Evolutionary conservation across 257 asterid species (phyloP).

Genomic region (Ophiorrhiza pumila): DNA sequence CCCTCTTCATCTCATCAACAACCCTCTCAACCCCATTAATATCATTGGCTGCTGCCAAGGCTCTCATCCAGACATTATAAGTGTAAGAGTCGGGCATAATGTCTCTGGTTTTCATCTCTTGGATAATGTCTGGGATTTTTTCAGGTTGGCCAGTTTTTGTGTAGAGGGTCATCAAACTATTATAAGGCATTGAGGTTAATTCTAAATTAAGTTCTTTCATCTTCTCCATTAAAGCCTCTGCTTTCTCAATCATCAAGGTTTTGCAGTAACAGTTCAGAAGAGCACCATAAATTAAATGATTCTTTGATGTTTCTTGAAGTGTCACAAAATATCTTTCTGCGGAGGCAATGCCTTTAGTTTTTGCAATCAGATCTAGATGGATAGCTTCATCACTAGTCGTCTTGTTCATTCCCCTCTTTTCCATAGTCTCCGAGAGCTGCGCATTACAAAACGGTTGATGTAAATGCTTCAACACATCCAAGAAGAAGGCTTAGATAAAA

Average conservation of each 20-base stretch:
- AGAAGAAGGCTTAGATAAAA: neutral
- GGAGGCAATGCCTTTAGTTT: conserved; percentile 56
- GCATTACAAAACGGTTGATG: conserved; percentile 17
- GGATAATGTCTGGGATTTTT: conserved; percentile 59
- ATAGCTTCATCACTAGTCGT: conserved; percentile 81
- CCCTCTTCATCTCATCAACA: conserved; percentile 91
- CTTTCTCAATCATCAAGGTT: conserved; percentile 62
- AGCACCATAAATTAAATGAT: conserved; percentile 71
- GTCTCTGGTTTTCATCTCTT: conserved; percentile 77
- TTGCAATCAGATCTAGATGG: conserved; percentile 84
- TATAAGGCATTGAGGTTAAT: conserved; percentile 73
- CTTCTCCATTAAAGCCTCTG: conserved; percentile 63
- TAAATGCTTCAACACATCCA: neutral
- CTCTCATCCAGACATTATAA: conserved; percentile 94
- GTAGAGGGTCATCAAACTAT: conserved; percentile 86
- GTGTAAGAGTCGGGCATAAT: conserved; percentile 67
- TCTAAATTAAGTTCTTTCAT: conserved; percentile 86
- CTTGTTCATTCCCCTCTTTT: conserved; percentile 85
- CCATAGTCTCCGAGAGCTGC: conserved; percentile 81
- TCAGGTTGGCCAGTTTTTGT: conserved; percentile 50
- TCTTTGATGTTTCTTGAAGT: conserved; percentile 77
- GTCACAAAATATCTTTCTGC: conserved; percentile 71
- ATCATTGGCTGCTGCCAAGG: conserved; percentile 75
- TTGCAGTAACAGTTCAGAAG: conserved; percentile 92
- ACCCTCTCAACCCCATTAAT: conserved; percentile 82